These are phyloP conservation scores for Atkinsonella hypoxylon DNA, from an alignment of 2,329 filamentous ascomycete species.

Conservation along the genomic window DNA sequence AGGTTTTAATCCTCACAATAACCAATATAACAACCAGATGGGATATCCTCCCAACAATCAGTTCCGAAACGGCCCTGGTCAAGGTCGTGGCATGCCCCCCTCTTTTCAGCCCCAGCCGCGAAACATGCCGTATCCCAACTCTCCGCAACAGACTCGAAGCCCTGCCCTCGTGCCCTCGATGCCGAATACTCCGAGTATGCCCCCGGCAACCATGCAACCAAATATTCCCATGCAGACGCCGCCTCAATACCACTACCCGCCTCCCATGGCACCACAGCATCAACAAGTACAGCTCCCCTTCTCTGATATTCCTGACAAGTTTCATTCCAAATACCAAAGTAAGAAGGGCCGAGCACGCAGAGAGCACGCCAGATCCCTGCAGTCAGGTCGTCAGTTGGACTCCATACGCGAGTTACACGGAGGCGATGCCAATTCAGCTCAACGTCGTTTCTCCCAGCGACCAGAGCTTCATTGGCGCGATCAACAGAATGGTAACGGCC, in stretches of 20 bases:
- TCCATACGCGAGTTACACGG: slow-evolving; percentile 22
- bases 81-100: slow-evolving; percentile 41
- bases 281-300: slow-evolving; percentile 47
- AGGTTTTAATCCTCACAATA: slow-evolving; percentile 31
- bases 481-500: slow-evolving; percentile 11
- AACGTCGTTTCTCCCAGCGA: slow-evolving; percentile 34
- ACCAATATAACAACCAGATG: slow-evolving; percentile 35
- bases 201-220: slow-evolving; percentile 38
- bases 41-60: slow-evolving; percentile 31
- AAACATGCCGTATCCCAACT: slow-evolving; percentile 42
- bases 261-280: slow-evolving; percentile 45
- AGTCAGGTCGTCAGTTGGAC: slow-evolving; percentile 25
- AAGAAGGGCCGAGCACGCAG: slow-evolving; percentile 35
- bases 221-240: slow-evolving; percentile 53
- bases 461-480: slow-evolving; percentile 23
- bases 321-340: slow-evolving; percentile 26
- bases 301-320: slow-evolving; percentile 20
- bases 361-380: slow-evolving; percentile 34
- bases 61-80: slow-evolving; percentile 29
- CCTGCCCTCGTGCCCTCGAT: slow-evolving; percentile 54
- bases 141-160: slow-evolving; percentile 54
- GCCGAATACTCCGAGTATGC: slow-evolving; percentile 60
- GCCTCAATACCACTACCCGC: slow-evolving; percentile 49
- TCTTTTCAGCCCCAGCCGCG: slow-evolving; percentile 31
- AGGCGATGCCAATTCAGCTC: slow-evolving; percentile 24